A percentile compares a stretch with the other conserved stretches of the same genome.
Conservation (phyloP, 306 rosid species). For the Lotus japonicus region DNA sequence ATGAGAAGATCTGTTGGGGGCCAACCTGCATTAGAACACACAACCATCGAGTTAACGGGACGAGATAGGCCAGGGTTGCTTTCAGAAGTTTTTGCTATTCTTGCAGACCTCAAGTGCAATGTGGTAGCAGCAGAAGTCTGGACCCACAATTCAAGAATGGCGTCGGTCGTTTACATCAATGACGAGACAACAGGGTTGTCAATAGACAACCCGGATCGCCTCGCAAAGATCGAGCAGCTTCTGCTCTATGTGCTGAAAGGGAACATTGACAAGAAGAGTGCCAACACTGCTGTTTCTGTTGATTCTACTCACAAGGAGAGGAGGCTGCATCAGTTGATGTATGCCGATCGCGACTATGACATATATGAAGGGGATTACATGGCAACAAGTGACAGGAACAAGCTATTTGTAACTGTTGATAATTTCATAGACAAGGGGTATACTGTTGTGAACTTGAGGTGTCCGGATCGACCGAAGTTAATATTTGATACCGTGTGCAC, state of each 20-base stretch:
- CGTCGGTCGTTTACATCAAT: slow-evolving; percentile 78
- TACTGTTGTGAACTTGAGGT: slow-evolving; percentile 88
- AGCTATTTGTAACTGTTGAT: slow-evolving; percentile 62
- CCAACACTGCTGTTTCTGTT: slow-evolving; percentile 89
- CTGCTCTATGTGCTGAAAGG: slow-evolving; percentile 76
- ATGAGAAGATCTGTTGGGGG: slow-evolving; percentile 89
- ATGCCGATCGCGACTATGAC: slow-evolving; percentile 93
- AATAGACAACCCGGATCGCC: slow-evolving; percentile 54
- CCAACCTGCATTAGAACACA: slow-evolving; percentile 70
- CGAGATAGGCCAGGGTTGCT: slow-evolving; percentile 93
- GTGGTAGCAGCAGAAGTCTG: slow-evolving; percentile 97
- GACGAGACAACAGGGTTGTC: slow-evolving; percentile 58
- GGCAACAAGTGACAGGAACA: slow-evolving; percentile 49
- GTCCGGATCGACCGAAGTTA: slow-evolving; percentile 85
- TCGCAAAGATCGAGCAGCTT: slow-evolving; percentile 66
- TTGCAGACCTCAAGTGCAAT: slow-evolving; percentile 86
- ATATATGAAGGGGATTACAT: slow-evolving; percentile 32
- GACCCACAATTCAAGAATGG: slow-evolving; percentile 98
- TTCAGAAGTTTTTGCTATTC: slow-evolving; percentile 95
- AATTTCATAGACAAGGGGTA: slow-evolving; percentile 76
- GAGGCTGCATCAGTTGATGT: slow-evolving; percentile 98
- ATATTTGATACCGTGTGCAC: slow-evolving; percentile 85
- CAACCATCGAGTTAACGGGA: slow-evolving; percentile 84
- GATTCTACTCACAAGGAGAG: slow-evolving; percentile 94
- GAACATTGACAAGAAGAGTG: slow-evolving; percentile 69